Evolutionary conservation across 176 grass and related monocot species (phyloP).

Genomic region (Saccharum spontaneum): DNA sequence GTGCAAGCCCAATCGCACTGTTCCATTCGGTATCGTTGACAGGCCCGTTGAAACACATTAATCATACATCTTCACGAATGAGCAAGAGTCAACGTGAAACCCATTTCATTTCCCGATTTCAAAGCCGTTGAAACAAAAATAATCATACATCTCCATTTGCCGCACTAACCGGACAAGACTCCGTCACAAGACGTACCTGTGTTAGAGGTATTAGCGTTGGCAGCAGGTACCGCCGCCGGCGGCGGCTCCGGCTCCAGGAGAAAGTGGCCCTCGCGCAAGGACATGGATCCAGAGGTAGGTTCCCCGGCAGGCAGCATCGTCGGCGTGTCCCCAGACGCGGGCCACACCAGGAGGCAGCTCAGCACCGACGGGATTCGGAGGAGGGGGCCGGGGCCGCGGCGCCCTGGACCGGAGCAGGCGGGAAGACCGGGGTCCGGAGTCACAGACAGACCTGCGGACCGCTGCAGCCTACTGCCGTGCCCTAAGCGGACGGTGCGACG

Average conservation of each 20-base stretch:
- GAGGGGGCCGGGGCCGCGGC: not conserved
- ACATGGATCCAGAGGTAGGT: not conserved
- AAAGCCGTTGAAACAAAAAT: too few relatives aligned
- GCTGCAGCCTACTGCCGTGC: not conserved
- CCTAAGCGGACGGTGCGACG: too few relatives aligned
- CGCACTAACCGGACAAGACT: too few relatives aligned
- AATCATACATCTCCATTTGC: too few relatives aligned
- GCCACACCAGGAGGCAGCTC: not conserved
- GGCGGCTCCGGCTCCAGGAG: not conserved
- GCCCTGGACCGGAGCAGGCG: not conserved
- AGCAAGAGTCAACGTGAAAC: not conserved
- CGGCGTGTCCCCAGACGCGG: not conserved
- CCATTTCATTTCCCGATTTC: not conserved
- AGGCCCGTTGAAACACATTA: not conserved
- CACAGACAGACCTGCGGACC: not conserved
- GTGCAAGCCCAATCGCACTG: not conserved
- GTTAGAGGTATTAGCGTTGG: not conserved
- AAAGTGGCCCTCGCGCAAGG: not conserved
- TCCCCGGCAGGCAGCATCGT: not conserved
- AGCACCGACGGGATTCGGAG: not conserved
- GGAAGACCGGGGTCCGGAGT: not conserved
- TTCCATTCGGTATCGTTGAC: not conserved
- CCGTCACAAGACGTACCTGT: not conserved
- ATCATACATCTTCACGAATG: not conserved
- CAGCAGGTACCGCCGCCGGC: not conserved